Conservation (phyloP, 192 early-diverging fungal species). For the Linnemannia elongata region DNA sequence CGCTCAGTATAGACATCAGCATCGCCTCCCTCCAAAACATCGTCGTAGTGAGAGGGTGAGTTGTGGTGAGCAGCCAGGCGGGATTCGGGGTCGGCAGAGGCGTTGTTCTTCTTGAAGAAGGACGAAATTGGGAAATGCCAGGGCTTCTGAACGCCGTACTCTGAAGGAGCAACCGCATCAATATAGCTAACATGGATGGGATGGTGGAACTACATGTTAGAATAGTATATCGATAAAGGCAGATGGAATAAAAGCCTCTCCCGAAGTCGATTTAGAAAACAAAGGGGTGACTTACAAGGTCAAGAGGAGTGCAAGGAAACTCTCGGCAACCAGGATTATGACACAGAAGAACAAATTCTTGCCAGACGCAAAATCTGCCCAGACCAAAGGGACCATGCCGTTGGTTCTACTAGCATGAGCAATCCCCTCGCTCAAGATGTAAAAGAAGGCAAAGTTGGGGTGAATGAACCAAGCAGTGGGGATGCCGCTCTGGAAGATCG, state of each 20-base stretch:
- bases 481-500: constrained; percentile 28
- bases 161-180: constrained; percentile 43
- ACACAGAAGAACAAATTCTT: constrained; percentile 20
- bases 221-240: neutral
- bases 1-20: constrained; percentile 47
- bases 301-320: constrained; percentile 32
- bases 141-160: constrained; percentile 53
- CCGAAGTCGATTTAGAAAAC: no score
- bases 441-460: constrained; percentile 44
- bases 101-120: constrained; percentile 15
- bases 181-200: constrained; percentile 18
- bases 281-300: constrained; percentile 28
- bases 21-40: constrained; percentile 35
- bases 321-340: constrained; percentile 38
- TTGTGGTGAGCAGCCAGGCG: neutral
- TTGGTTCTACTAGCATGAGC: constrained; percentile 21
- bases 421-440: constrained; percentile 18
- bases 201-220: neutral
- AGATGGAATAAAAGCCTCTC: no score
- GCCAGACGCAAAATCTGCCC: constrained; percentile 27
- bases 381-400: constrained; percentile 32
- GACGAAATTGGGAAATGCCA: constrained; percentile 48
- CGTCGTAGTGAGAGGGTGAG: neutral
- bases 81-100: constrained; percentile 15
- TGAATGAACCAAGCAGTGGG: constrained; percentile 45